Base-by-base conservation (phyloP, 805 yeast genomes). In the Nakazawaea populi region DNA sequence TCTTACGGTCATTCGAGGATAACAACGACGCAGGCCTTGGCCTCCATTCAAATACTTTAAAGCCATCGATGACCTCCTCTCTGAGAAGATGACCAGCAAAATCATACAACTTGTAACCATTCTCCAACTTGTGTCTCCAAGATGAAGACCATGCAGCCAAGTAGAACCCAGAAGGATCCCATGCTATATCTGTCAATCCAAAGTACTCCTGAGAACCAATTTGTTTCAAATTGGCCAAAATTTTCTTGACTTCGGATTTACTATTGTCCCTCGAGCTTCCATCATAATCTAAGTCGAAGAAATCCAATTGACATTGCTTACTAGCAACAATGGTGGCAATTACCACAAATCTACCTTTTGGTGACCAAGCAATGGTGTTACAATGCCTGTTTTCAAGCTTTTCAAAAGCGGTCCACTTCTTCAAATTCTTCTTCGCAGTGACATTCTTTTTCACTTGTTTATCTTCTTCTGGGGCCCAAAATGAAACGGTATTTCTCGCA, bases 81-180 rank as follows among this genome's bases (percentile, higher is more conserved):
- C 84, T 82, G 54, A 89, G 68, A 57, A 83, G 58, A 58, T 74
- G 76, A 62, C 99, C 99, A 46, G 87, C 84, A 68, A 88, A 77
- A 67, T 90, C 95, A 72, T 76, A 91, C 56, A 94, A 71, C 67
- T 82, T 88, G 80, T 83, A 94, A 56, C 99, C 99, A 62, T 91
- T 89, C 64, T 89, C 96, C 55, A 87, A 76, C 61, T 83, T 79
- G 63, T 87, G 94, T 59, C 86, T 80, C 89, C 95, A 85, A 42
- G 79, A 67, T 24, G 96, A 86, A 6, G 97, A 89, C 89, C 92
- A 87, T 18, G 86, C 88, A 46, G 92, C 85, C 49, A 92, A 74
- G 67, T 76, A 90, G 70, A 98, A 80, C 59, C 99, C 99, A 47
- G 96, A 85, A 52, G 96, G 92, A 69, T 94, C 99, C 99, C 99